Conservation (phyloP, 2,329 filamentous ascomycete species). For the Aspergillus tanneri region DNA sequence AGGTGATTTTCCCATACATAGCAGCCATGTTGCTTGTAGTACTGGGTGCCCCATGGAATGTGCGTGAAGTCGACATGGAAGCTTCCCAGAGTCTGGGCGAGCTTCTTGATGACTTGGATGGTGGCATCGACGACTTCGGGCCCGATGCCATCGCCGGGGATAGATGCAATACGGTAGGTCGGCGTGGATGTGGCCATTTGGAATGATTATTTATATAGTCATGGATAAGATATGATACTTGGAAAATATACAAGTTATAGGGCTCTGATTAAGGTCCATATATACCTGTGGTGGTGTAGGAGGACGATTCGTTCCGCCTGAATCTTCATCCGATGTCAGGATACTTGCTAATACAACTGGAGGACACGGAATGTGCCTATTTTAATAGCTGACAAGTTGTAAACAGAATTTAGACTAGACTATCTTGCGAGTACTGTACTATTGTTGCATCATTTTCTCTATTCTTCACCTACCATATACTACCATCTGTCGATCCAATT, state of each 20-base stretch:
- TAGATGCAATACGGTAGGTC: constrained; percentile 54
- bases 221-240: too few relatives aligned
- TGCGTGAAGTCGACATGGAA: constrained; percentile 54
- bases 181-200: constrained; percentile 8
- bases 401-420: too few relatives aligned
- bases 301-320: neutral
- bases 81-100: constrained; percentile 44
- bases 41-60: constrained; percentile 40
- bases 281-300: neutral
- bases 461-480: neutral
- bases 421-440: too few relatives aligned
- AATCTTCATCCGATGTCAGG: neutral
- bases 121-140: constrained; percentile 62
- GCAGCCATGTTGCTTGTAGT: constrained; percentile 52
- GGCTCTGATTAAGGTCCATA: neutral
- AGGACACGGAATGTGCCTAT: too few relatives aligned
- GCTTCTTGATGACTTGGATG: constrained; percentile 47
- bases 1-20: constrained; percentile 55
- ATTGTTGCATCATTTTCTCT: too few relatives aligned
- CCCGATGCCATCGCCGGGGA: constrained; percentile 65
- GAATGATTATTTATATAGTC: too few relatives aligned
- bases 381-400: too few relatives aligned
- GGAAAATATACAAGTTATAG: neutral
- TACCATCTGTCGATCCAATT: neutral
- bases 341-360: too few relatives aligned